Evolutionary conservation across 306 rosid genomes (phyloP).

Genomic region (Delonix regia): DNA sequence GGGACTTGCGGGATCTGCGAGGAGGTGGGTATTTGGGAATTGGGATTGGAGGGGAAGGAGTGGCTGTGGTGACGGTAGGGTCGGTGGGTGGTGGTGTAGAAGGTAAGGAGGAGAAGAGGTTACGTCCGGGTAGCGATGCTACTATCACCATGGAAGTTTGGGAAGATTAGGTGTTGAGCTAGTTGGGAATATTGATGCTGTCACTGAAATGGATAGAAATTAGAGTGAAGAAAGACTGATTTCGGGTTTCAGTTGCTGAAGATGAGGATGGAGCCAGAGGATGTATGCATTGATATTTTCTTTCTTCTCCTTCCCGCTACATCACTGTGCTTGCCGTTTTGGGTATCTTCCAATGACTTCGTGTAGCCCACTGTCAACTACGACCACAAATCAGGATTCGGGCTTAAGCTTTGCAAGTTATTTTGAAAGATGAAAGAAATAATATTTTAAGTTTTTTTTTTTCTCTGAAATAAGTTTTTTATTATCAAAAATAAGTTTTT

Average conservation of each 20-base stretch:
- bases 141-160: conserved; percentile 54
- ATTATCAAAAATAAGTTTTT: too few relatives aligned
- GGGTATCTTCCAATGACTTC: not conserved
- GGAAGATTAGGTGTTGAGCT: not conserved
- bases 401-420: too few relatives aligned
- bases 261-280: not conserved
- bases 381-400: too few relatives aligned
- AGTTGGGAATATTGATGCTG: not conserved
- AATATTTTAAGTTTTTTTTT: not conserved
- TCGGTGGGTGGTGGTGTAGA: conserved; percentile 44
- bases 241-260: conserved; percentile 41
- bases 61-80: not conserved
- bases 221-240: not conserved
- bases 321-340: not conserved
- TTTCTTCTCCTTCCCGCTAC: not conserved
- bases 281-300: not conserved
- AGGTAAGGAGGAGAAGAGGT: conserved; percentile 87
- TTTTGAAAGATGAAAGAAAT: too few relatives aligned
- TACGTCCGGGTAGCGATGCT: conserved; percentile 59
- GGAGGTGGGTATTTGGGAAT: conserved; percentile 54
- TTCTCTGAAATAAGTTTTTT: too few relatives aligned
- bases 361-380: not conserved
- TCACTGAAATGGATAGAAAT: not conserved
- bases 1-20: conserved; percentile 55
- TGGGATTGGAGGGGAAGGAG: conserved; percentile 42